Evolutionary conservation across 2,329 filamentous ascomycete species (phyloP).

Genomic region (Aspergillus alliaceus): DNA sequence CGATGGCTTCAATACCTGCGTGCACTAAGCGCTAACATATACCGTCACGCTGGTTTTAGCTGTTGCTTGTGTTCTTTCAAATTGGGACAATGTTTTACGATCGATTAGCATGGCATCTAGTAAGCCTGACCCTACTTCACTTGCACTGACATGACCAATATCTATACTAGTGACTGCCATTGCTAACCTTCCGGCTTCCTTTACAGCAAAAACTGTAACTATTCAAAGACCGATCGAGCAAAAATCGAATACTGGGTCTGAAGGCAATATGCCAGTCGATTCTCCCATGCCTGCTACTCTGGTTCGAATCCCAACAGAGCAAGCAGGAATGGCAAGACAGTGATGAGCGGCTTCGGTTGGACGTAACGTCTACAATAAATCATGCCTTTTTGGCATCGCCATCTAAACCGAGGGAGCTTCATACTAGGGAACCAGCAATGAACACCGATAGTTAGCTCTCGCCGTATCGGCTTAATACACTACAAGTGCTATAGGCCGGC

Average conservation of each 20-base stretch:
- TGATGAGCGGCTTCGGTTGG: neutral
- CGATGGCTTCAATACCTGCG: neutral
- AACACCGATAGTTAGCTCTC: neutral
- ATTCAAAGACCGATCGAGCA: slow-evolving; percentile 17
- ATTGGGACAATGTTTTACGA: slow-evolving; percentile 65
- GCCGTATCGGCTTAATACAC: neutral
- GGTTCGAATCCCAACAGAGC: slow-evolving; percentile 42
- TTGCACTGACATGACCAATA: neutral
- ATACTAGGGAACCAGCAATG: neutral
- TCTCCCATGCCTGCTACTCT: slow-evolving; percentile 40
- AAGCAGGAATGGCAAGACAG: neutral
- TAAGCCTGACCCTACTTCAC: slow-evolving; percentile 39
- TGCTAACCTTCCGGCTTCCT: slow-evolving; percentile 1
- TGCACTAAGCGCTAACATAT: neutral
- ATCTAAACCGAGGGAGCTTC: neutral
- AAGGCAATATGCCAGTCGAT: slow-evolving; percentile 72
- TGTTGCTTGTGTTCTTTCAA: slow-evolving; percentile 65
- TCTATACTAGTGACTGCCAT: slow-evolving; percentile 8
- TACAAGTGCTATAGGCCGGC: neutral
- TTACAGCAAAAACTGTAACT: slow-evolving; percentile 27
- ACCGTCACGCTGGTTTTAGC: slow-evolving; percentile 40
- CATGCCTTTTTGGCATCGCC: neutral
- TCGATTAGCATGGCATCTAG: slow-evolving; percentile 65
- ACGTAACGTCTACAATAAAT: neutral
- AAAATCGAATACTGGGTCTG: slow-evolving; percentile 11